These are phyloP conservation scores for Vigna reflexopilosa DNA, from an alignment of 306 rosid genomes.

Conservation along the genomic window DNA sequence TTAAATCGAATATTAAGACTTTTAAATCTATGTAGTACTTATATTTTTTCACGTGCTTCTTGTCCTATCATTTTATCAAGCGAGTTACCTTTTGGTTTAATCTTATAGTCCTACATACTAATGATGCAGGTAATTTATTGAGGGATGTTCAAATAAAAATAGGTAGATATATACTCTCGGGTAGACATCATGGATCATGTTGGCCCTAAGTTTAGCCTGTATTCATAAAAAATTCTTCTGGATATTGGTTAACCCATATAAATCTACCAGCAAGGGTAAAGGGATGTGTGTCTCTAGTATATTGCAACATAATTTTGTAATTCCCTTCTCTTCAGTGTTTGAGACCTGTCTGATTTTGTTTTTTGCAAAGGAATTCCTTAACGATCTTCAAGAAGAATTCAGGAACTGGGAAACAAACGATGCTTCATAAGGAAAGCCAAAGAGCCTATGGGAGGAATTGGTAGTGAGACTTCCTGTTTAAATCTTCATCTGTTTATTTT, in stretches of 20 bases:
- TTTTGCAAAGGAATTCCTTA: constrained; percentile 78
- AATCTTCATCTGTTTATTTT: constrained; percentile 16
- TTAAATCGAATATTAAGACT: not conserved
- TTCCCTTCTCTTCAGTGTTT: too few species aligned
- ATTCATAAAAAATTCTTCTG: too few species aligned
- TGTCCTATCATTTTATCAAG: constrained; percentile 38
- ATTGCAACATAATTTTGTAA: too few species aligned
- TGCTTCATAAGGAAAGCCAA: constrained; percentile 88
- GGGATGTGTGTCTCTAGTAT: too few species aligned
- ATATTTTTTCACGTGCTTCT: constrained; percentile 23
- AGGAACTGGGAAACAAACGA: constrained; percentile 87
- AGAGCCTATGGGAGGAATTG: constrained; percentile 97
- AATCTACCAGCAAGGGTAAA: too few species aligned
- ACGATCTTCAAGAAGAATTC: constrained; percentile 89
- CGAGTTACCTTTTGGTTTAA: constrained; percentile 17
- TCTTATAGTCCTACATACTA: constrained; percentile 64
- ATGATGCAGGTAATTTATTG: constrained; percentile 90
- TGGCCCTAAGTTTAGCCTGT: not conserved
- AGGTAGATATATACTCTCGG: constrained; percentile 88
- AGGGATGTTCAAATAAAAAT: constrained; percentile 96
- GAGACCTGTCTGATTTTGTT: constrained; percentile 34
- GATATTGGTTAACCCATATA: too few species aligned
- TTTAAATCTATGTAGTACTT: not conserved
- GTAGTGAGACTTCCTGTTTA: constrained; percentile 57
- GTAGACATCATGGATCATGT: constrained; percentile 57